Base-by-base conservation (phyloP, 352 stramenopile species). In the Globisporangium sylvaticum region DNA sequence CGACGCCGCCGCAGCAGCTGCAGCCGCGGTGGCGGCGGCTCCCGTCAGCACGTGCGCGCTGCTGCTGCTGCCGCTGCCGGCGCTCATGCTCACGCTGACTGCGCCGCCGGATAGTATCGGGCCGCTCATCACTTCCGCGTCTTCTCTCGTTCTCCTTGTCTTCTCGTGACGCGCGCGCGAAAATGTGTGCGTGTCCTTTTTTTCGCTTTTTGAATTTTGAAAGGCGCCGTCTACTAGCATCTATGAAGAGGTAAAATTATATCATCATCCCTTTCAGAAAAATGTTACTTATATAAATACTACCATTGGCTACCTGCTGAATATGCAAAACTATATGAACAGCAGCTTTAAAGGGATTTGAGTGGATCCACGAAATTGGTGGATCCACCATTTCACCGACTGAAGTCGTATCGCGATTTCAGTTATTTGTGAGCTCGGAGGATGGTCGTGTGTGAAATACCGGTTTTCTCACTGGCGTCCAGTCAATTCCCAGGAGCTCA, bases 391-490 rank as follows among this genome's bases (percentile, higher is more conserved):
- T 10, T 22, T 48, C 15, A 42, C 18, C 1, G 8, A n/a, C 4
- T 48, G 18, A 48, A 22, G 22, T 48, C 15, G 4, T 4, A 20
- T 7, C 10, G 4, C 37, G 1, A 44, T 44, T 44, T 44, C 37
- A 44, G 6, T 58, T 58, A 58, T 24, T 7, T 37, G 25, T 37
- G 53, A 5, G 5, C 3, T 15, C 12, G 3, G 3, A 12, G 18
- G 24, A 62, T 62, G 12, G 3, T 20, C 12, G 25, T 29, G 9
- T 4, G 14, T 27, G 27, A 55, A 27, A 58, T 46, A 65, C 60
- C 46, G 44, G 60, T 65, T 55, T 65, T 34, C 48, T 55, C 44
- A 31, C 48, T 65, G 60, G 44, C 48, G 60, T 65, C 60, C 60
- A 65, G 48, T 58, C 60, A 65, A 65, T 65, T 65, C 29, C 48